Conservation (phyloP, 2,329 filamentous ascomycete species). For the Bipolaris cookei region DNA sequence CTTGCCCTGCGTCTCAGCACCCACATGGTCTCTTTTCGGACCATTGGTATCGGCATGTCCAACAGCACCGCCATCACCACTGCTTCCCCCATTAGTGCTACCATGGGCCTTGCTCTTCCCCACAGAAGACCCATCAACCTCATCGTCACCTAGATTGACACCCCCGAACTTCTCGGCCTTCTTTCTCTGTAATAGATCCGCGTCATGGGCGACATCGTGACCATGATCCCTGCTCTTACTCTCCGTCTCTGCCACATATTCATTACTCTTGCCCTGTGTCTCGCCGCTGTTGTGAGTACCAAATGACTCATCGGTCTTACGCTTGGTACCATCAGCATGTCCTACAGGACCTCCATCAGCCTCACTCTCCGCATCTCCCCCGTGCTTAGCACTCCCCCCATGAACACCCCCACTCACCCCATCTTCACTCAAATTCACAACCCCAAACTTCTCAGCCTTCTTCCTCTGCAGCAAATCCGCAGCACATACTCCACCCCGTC, state of each 20-base stretch:
- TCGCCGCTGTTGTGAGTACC: background rate
- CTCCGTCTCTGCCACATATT: too few species aligned
- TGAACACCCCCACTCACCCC: background rate
- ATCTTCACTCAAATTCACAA: slow-evolving; percentile 17
- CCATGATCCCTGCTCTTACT: background rate
- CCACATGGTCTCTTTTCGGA: background rate
- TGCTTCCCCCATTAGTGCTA: background rate
- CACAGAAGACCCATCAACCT: too few species aligned
- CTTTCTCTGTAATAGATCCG: slow-evolving; percentile 14
- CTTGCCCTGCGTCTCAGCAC: too few species aligned
- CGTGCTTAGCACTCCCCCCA: background rate
- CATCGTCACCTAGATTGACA: slow-evolving; percentile 10
- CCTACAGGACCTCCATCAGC: background rate
- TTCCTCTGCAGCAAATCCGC: slow-evolving; percentile 15
- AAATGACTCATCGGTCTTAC: background rate
- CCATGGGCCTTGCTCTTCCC: background rate
- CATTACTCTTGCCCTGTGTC: background rate
- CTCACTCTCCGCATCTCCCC: background rate
- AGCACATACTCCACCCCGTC: background rate
- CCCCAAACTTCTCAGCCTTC: slow-evolving; percentile 24
- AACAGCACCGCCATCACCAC: background rate
- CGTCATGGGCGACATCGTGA: background rate
- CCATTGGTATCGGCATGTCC: background rate
- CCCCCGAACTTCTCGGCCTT: slow-evolving; percentile 23
- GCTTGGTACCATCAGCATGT: background rate